Evolutionary conservation across 768 basidiomycete genomes (phyloP).

Genomic region (Rhodotorula graminis): DNA sequence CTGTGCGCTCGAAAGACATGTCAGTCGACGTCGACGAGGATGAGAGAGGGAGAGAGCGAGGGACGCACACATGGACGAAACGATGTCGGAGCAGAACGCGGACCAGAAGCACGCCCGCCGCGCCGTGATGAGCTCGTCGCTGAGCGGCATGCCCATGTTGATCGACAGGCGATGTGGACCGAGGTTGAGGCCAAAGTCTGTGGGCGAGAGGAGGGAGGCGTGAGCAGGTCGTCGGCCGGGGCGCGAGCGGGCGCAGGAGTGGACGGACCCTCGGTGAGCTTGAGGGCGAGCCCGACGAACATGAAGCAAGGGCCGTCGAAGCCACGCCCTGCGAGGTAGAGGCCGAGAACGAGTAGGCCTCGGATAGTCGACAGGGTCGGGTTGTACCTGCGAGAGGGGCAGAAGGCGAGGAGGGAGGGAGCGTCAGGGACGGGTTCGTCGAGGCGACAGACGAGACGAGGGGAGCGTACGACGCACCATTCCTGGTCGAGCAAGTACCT

Average conservation of each 20-base stretch:
- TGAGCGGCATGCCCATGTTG: neutral
- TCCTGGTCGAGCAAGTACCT: conserved; percentile 32
- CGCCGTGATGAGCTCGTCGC: neutral
- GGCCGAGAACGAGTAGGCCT: conserved; percentile 16
- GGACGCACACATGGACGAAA: conserved; percentile 13
- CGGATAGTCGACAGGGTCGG: conserved; percentile 29
- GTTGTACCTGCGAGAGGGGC: conserved; percentile 1
- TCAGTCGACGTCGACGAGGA: no score
- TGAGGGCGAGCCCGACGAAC: conserved; percentile 18
- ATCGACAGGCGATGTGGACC: conserved; percentile 16
- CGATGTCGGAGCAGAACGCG: conserved; percentile 7
- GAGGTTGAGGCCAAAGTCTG: conserved; percentile 33
- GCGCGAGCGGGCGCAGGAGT: neutral
- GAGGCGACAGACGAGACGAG: neutral
- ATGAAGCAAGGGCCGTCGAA: conserved; percentile 32
- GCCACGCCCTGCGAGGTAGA: conserved; percentile 18
- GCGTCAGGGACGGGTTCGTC: no score
- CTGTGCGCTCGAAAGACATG: neutral
- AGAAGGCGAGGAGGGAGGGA: no score
- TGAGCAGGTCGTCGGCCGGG: neutral
- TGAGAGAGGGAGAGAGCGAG: no score
- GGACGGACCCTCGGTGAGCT: conserved; percentile 10
- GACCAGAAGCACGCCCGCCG: conserved; percentile 26
- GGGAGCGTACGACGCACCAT: neutral
- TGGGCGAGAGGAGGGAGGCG: neutral